Percentiles rank a stretch among this genome's conserved stretches.
phyloP scores from a whole-genome alignment of 2,329 filamentous ascomycete species.

The Paecilomyces formosus region DNA sequence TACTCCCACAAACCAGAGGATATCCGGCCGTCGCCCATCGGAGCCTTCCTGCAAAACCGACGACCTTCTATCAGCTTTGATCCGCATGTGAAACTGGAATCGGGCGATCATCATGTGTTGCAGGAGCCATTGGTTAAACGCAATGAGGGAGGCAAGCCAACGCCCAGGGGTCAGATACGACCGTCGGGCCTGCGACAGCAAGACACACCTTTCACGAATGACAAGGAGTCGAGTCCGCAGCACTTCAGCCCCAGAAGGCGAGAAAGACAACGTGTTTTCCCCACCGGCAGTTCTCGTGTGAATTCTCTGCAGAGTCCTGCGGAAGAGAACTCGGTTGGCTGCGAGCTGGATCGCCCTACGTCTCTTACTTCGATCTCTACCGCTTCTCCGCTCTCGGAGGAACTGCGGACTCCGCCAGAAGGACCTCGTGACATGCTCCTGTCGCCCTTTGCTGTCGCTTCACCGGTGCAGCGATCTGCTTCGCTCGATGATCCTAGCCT shows the following conservation, averaged over 20 bases:
- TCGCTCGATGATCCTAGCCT: conserved; percentile 34
- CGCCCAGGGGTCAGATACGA: conserved; percentile 21
- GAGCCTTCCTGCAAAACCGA: conserved; percentile 33
- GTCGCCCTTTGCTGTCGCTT: conserved; percentile 31
- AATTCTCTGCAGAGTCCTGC: conserved; percentile 15
- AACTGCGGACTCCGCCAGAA: conserved; percentile 35
- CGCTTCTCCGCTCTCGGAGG: conserved; percentile 32
- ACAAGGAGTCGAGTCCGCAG: conserved; percentile 11
- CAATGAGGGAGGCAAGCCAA: conserved; percentile 16
- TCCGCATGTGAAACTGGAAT: conserved; percentile 33
- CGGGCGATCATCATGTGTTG: conserved; percentile 28
- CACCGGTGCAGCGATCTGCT: conserved; percentile 27
- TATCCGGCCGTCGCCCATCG: conserved; percentile 29
- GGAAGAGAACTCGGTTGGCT: conserved; percentile 13
- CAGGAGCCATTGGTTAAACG: conserved; percentile 31
- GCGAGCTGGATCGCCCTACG: conserved; percentile 29
- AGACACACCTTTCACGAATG: conserved; percentile 13
- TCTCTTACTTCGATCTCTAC: conserved; percentile 40
- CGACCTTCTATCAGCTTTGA: conserved; percentile 37
- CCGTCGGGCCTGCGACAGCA: conserved; percentile 29
- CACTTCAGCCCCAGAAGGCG: conserved; percentile 15
- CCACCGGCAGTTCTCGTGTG: conserved; percentile 17
- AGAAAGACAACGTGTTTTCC: conserved; percentile 17
- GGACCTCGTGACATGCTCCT: conserved; percentile 24
- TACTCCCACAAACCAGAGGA: conserved; percentile 32